phyloP scores from a whole-genome alignment of 1,139 yeast species.

The Saccharomycopsis phalli region DNA sequence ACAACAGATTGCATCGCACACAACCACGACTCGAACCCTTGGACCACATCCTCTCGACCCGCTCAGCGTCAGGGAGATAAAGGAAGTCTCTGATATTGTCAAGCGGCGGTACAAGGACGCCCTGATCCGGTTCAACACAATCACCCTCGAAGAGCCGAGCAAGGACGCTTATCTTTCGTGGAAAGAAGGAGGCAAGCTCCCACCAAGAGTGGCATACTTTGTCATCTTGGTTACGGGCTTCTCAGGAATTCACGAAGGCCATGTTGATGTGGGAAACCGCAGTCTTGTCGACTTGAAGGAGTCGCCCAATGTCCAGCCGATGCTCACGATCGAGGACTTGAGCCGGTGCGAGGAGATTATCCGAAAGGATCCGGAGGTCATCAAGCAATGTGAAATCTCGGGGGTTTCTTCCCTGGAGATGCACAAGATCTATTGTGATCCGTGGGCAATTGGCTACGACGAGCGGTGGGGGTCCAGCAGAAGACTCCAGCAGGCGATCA shows the following conservation, averaged over 20 bases:
- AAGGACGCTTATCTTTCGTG: conserved; percentile 54
- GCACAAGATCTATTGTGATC: conserved; percentile 72
- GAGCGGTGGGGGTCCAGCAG: conserved; percentile 75
- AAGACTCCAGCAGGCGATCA: conserved; percentile 71
- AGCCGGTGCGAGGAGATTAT: conserved; percentile 54
- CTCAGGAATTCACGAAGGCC: conserved; percentile 61
- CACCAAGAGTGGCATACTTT: conserved; percentile 60
- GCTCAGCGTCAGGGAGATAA: conserved; percentile 48
- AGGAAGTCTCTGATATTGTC: conserved; percentile 36
- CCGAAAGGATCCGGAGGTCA: conserved; percentile 59
- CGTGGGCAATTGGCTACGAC: conserved; percentile 80
- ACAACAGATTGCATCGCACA: conserved; percentile 54
- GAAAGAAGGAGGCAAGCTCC: conserved; percentile 50
- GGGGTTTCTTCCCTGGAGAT: conserved; percentile 60
- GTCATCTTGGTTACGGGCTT: conserved; percentile 54
- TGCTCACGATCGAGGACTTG: conserved; percentile 62
- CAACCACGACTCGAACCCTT: conserved; percentile 48
- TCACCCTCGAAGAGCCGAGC: conserved; percentile 63
- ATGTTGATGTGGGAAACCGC: conserved; percentile 46
- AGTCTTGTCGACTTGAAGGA: conserved; percentile 39
- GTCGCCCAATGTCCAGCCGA: conserved; percentile 61
- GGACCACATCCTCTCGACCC: conserved; percentile 71
- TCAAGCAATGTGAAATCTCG: conserved; percentile 61
- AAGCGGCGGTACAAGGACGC: conserved; percentile 33
- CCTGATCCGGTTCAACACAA: conserved; percentile 50